Conservation (phyloP, 2,329 filamentous ascomycete species). For the Penicillium sp. region DNA sequence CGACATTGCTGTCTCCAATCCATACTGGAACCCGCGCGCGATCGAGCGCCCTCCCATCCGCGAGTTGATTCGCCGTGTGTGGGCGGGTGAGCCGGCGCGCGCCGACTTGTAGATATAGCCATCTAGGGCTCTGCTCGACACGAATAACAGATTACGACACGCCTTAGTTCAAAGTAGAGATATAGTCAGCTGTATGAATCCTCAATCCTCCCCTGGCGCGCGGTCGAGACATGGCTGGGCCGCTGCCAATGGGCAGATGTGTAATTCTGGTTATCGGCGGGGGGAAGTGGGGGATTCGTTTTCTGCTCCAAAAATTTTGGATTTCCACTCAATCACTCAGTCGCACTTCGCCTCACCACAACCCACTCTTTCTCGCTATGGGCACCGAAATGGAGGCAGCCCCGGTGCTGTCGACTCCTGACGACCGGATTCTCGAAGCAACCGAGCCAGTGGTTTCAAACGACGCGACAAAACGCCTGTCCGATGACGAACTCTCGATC, state of each 20-base stretch:
- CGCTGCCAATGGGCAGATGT: constrained; percentile 20
- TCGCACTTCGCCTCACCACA: constrained; percentile 4
- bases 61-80: constrained; percentile 59
- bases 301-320: constrained; percentile 20
- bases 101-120: constrained; percentile 49
- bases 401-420: constrained; percentile 62
- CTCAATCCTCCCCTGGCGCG: too few relatives aligned
- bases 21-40: constrained; percentile 59
- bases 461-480: constrained; percentile 36
- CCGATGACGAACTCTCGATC: constrained; percentile 67
- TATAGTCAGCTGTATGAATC: too few relatives aligned
- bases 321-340: constrained; percentile 11
- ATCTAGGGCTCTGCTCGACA: not conserved
- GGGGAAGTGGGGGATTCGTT: constrained; percentile 33
- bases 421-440: constrained; percentile 59
- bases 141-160: not conserved
- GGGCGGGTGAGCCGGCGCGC: constrained; percentile 58
- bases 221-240: not conserved
- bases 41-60: constrained; percentile 53
- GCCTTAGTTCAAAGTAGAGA: not conserved
- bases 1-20: constrained; percentile 57
- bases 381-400: constrained; percentile 42
- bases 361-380: constrained; percentile 20
- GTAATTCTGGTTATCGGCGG: constrained; percentile 25
- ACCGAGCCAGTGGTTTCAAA: constrained; percentile 44